A percentile compares a stretch with the other conserved stretches of the same genome.
These are phyloP conservation scores for Backusella circina DNA, from an alignment of 192 early-diverging fungal genomes.

Conservation along the genomic window DNA sequence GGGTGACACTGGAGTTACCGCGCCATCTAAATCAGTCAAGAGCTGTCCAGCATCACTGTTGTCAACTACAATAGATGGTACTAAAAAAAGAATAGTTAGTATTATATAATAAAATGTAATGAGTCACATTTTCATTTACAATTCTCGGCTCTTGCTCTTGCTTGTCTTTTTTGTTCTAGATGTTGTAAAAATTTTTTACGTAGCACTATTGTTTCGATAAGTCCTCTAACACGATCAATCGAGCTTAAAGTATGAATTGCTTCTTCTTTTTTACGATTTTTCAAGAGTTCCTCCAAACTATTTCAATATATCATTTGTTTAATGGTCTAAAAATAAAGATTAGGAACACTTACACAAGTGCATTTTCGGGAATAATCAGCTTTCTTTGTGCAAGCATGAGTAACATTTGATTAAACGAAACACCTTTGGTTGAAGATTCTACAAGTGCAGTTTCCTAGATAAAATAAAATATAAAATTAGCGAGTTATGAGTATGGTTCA, in stretches of 20 bases:
- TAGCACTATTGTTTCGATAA: conserved; percentile 30
- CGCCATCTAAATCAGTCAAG: neutral
- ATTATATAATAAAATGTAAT: neutral
- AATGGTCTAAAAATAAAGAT: neutral
- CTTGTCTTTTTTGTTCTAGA: conserved; percentile 12
- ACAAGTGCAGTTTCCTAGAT: conserved; percentile 14
- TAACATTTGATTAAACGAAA: conserved; percentile 52
- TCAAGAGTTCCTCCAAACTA: conserved; percentile 38
- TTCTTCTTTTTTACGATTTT: conserved; percentile 38
- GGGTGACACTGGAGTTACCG: neutral
- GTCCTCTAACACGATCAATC: conserved; percentile 31
- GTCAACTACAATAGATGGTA: conserved; percentile 26
- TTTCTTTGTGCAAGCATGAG: conserved; percentile 53
- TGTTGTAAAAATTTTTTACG: conserved; percentile 30
- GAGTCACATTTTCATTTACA: neutral
- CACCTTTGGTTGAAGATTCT: conserved; percentile 20
- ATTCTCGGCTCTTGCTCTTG: neutral
- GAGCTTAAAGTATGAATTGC: conserved; percentile 26
- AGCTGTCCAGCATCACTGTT: conserved; percentile 3
- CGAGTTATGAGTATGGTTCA: neutral
- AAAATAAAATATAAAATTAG: neutral
- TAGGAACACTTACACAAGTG: conserved; percentile 37
- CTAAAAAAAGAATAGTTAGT: conserved; percentile 1
- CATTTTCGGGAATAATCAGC: conserved; percentile 51
- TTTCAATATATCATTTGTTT: neutral